A percentile compares a stretch with the other conserved stretches of the same genome.
Evolutionary conservation across 148 eudicot genomes (phyloP).

Genomic region (Silene latifolia): DNA sequence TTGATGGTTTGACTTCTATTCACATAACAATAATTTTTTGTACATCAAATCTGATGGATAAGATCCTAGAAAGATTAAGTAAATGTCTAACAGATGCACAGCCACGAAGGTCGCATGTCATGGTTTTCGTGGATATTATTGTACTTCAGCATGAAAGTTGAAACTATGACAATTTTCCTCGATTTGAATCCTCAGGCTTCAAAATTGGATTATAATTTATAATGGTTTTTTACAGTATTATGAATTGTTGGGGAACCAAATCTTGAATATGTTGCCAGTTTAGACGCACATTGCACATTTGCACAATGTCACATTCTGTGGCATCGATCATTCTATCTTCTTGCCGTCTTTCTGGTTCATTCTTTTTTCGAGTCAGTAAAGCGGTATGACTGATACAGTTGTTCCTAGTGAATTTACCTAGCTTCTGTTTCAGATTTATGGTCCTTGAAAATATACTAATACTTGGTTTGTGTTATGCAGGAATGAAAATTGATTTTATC

Average conservation of each 20-base stretch:
- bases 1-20: conserved; percentile 84
- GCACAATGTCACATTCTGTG: neutral
- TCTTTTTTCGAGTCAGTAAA: neutral
- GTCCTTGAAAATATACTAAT: conserved; percentile 2
- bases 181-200: neutral
- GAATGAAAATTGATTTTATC: conserved; percentile 80
- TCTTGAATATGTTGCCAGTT: neutral
- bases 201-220: neutral
- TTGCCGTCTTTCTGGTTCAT: neutral
- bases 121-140: neutral
- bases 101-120: neutral
- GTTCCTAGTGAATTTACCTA: neutral
- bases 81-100: neutral
- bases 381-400: neutral
- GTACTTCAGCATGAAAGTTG: neutral
- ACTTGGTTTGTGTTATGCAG: conserved; percentile 37
- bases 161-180: neutral
- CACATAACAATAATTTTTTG: conserved; percentile 3
- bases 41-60: neutral
- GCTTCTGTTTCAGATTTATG: neutral
- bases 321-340: neutral
- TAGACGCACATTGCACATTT: too few relatives aligned
- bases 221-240: neutral
- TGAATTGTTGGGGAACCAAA: neutral
- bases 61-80: conserved; percentile 5